Percentiles rank a stretch among this genome's conserved stretches.
Conservation (phyloP, 164 flowering plant species). For the Piper betle region DNA sequence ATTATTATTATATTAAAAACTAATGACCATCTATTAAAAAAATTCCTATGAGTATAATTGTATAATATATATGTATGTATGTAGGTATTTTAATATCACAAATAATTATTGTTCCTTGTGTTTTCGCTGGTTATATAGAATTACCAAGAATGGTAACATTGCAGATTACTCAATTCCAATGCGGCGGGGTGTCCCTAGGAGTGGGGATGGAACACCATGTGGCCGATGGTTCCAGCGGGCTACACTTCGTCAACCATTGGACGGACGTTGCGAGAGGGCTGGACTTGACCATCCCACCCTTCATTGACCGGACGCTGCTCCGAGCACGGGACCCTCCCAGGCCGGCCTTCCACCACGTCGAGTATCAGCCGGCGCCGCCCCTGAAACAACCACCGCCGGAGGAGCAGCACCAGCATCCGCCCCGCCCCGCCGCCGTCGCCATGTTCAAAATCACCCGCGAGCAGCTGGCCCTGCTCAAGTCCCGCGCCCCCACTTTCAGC, state of each 20-base stretch:
- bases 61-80: too few species aligned
- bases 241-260: slow-evolving; percentile 62
- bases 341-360: slow-evolving; percentile 43
- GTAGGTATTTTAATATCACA: too few species aligned
- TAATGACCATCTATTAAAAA: too few species aligned
- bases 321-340: slow-evolving; percentile 43
- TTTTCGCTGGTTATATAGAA: too few species aligned
- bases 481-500: slow-evolving; percentile 23
- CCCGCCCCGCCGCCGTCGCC: slow-evolving; percentile 17
- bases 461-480: slow-evolving; percentile 31
- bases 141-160: too few species aligned
- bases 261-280: slow-evolving; percentile 56
- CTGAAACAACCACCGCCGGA: slow-evolving; percentile 3
- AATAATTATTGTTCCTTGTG: too few species aligned
- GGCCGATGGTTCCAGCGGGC: slow-evolving; percentile 54
- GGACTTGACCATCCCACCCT: slow-evolving; percentile 37
- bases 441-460: slow-evolving; percentile 36
- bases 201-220: slow-evolving; percentile 65
- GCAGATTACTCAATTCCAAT: slow-evolving; percentile 30
- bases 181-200: slow-evolving; percentile 25
- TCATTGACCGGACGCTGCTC: slow-evolving; percentile 55
- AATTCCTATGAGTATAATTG: too few species aligned
- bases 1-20: too few species aligned
- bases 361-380: slow-evolving; percentile 48
- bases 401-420: not conserved